Conservation (phyloP, 2,329 filamentous ascomycete species). For the Ophiocordyceps robertsii region DNA sequence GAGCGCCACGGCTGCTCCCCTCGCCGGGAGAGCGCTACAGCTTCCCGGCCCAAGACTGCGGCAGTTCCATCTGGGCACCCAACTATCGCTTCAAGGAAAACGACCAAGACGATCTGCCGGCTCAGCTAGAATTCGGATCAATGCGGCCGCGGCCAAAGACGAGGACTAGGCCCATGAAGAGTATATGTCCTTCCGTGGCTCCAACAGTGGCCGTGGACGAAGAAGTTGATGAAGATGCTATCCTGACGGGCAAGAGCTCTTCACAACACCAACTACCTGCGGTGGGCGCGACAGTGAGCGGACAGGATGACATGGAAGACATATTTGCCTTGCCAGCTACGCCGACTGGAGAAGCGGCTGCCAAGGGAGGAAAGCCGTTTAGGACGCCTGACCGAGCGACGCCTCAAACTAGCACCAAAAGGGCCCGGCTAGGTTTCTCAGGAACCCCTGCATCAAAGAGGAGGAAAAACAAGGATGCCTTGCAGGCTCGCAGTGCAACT, state of each 20-base stretch:
- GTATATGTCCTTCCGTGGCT: neutral
- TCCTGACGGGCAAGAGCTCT: conserved; percentile 5
- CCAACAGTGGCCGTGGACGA: conserved; percentile 6
- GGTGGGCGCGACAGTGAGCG: too few relatives aligned
- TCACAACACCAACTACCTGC: neutral
- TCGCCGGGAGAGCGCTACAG: conserved; percentile 15
- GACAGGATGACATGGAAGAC: too few relatives aligned
- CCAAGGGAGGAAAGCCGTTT: too few relatives aligned
- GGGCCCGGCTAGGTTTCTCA: too few relatives aligned
- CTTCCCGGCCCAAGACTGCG: conserved; percentile 15
- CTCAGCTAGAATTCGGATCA: neutral
- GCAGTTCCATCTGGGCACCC: conserved; percentile 21
- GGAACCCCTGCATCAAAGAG: too few relatives aligned
- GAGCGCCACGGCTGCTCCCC: conserved; percentile 3
- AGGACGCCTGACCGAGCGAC: too few relatives aligned
- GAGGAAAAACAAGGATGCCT: too few relatives aligned
- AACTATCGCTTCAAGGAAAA: conserved; percentile 8
- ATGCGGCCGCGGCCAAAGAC: conserved; percentile 1
- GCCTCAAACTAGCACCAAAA: too few relatives aligned
- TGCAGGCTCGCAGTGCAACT: too few relatives aligned
- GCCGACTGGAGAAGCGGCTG: too few relatives aligned
- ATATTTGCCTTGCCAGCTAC: too few relatives aligned
- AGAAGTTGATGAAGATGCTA: conserved; percentile 13
- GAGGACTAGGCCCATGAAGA: conserved; percentile 3
- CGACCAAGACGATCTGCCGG: conserved; percentile 1